Conservation (phyloP, 2,329 filamentous ascomycete species). For the Pyricularia pennisetigena region DNA sequence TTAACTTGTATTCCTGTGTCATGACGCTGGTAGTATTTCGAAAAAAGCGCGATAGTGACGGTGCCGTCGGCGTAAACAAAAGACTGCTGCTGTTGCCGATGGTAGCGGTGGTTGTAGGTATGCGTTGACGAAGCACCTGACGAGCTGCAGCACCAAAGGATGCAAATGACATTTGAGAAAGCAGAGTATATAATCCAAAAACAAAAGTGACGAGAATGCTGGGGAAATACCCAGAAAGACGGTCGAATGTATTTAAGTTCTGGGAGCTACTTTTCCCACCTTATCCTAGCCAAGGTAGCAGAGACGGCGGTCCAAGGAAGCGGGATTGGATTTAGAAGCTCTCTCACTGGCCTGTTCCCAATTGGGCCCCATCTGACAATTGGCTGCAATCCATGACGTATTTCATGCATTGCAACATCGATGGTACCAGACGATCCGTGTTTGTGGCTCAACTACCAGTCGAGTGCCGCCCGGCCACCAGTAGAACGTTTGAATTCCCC, state of each 20-base stretch:
- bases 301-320: background rate
- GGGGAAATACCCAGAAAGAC: background rate
- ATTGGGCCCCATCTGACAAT: background rate
- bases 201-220: background rate
- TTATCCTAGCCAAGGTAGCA: background rate
- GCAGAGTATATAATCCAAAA: background rate
- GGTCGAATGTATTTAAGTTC: background rate
- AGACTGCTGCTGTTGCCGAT: background rate
- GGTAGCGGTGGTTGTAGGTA: background rate
- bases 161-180: background rate
- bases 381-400: background rate
- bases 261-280: background rate
- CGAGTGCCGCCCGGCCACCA: background rate
- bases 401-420: background rate
- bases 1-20: conserved; percentile 59
- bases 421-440: background rate
- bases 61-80: background rate
- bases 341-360: background rate
- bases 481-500: background rate
- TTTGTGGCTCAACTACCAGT: background rate
- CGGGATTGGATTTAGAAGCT: background rate
- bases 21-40: conserved; percentile 21
- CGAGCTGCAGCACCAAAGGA: background rate
- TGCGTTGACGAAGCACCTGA: background rate
- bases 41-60: background rate